phyloP scores from a whole-genome alignment of 257 asterid species.

The Misopates orontium region DNA sequence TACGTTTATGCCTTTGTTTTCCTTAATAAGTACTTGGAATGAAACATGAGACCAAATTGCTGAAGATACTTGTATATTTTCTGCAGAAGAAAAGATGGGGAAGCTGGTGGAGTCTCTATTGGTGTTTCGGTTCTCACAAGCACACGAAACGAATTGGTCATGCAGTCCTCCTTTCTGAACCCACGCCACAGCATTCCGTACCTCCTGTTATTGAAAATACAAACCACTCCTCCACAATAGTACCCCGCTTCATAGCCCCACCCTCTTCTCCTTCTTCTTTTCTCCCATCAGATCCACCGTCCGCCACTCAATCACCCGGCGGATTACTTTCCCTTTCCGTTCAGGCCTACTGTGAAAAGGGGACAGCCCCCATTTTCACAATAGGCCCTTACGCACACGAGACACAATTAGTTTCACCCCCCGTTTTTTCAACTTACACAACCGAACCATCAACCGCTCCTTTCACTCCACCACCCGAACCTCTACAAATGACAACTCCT shows the following conservation, averaged over 20 bases:
- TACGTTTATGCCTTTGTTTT: too few species aligned
- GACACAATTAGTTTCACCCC: constrained; percentile 88
- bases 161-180: constrained; percentile 78
- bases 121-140: constrained; percentile 87
- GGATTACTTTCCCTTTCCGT: constrained; percentile 66
- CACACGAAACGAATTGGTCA: constrained; percentile 85
- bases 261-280: constrained; percentile 95
- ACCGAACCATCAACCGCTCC: constrained; percentile 96
- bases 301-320: constrained; percentile 71
- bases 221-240: constrained; percentile 49
- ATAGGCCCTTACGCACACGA: constrained; percentile 94
- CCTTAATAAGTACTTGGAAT: too few species aligned
- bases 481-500: constrained; percentile 75
- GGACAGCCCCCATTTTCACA: constrained; percentile 57
- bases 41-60: too few species aligned
- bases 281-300: constrained; percentile 81
- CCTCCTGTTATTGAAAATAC: constrained; percentile 50
- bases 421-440: constrained; percentile 83
- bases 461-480: constrained; percentile 89
- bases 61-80: constrained; percentile 27
- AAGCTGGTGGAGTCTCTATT: constrained; percentile 78
- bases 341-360: constrained; percentile 50
- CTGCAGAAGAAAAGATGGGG: constrained; percentile 92
- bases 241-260: constrained; percentile 86
- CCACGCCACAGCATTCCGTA: constrained; percentile 39